These are phyloP conservation scores for Serpula lacrymans DNA, from an alignment of 768 basidiomycete species.

Conservation along the genomic window DNA sequence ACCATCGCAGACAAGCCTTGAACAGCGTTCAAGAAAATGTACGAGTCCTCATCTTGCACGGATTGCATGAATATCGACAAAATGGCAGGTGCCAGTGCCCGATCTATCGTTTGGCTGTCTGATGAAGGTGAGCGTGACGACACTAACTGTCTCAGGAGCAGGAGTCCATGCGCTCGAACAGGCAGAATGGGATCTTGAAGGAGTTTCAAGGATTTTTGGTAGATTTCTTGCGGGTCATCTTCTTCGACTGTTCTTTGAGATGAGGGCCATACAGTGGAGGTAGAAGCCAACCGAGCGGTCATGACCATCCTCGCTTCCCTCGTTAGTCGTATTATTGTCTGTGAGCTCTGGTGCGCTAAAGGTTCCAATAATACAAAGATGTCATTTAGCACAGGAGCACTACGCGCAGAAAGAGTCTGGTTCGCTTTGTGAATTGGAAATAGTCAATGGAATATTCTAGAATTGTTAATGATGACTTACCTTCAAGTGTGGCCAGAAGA, in stretches of 20 bases:
- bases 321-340: slow-evolving; percentile 54
- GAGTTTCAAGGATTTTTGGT: slow-evolving; percentile 84
- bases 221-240: slow-evolving; percentile 53
- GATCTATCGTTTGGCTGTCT: slow-evolving; percentile 33
- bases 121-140: slow-evolving; percentile 24
- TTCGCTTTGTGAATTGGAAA: slow-evolving; percentile 32
- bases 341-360: slow-evolving; percentile 45
- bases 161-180: slow-evolving; percentile 88
- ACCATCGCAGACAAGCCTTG: slow-evolving; percentile 89
- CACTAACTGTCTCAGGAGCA: slow-evolving; percentile 78
- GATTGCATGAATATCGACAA: slow-evolving; percentile 83
- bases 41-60: slow-evolving; percentile 91
- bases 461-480: slow-evolving; percentile 34
- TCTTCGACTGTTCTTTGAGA: slow-evolving; percentile 33
- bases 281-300: slow-evolving; percentile 71
- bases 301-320: slow-evolving; percentile 83
- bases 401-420: slow-evolving; percentile 55
- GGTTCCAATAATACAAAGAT: slow-evolving; percentile 66
- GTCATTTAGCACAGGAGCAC: slow-evolving; percentile 62
- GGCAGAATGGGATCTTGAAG: slow-evolving; percentile 91
- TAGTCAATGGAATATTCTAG: background rate
- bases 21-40: slow-evolving; percentile 89
- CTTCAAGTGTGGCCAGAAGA: slow-evolving; percentile 83
- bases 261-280: slow-evolving; percentile 34
- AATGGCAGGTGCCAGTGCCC: slow-evolving; percentile 76